A percentile compares a stretch with the other conserved stretches of the same genome.
Conservation (phyloP, 1,139 yeast species). For the Magnusiomyces magnusii region DNA sequence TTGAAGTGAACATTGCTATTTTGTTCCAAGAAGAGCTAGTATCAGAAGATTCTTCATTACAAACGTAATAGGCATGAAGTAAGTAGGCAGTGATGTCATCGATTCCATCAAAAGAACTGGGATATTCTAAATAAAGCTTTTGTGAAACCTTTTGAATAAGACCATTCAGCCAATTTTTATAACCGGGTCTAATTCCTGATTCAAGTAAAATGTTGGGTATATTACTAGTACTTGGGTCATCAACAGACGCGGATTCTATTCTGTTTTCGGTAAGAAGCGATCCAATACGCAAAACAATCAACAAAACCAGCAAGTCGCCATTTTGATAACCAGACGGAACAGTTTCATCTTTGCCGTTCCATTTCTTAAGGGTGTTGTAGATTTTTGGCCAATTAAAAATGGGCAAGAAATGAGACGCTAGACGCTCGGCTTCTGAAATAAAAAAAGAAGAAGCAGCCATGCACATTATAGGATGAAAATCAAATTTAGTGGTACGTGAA, state of each 20-base stretch:
- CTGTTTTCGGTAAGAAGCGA: neutral
- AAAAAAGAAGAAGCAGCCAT: neutral
- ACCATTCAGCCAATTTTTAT: neutral
- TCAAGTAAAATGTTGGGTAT: neutral
- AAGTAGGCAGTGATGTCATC: slow-evolving; percentile 1
- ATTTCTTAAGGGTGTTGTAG: neutral
- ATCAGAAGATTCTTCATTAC: neutral
- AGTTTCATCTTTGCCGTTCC: neutral
- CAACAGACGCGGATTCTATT: too few relatives aligned
- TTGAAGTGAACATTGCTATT: slow-evolving; percentile 1
- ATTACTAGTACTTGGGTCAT: neutral
- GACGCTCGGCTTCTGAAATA: neutral
- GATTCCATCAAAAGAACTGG: neutral
- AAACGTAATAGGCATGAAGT: neutral
- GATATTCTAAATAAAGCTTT: neutral
- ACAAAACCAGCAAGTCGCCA: neutral
- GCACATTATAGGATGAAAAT: neutral
- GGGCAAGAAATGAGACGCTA: neutral
- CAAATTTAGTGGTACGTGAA: neutral
- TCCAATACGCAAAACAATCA: neutral
- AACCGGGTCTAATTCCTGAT: neutral
- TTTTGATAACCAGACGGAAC: neutral
- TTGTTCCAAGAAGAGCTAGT: neutral
- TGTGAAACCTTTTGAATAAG: neutral
- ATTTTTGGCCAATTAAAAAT: neutral